Conservation (phyloP, 164 flowering plant species). For the Sextonia rubra region DNA sequence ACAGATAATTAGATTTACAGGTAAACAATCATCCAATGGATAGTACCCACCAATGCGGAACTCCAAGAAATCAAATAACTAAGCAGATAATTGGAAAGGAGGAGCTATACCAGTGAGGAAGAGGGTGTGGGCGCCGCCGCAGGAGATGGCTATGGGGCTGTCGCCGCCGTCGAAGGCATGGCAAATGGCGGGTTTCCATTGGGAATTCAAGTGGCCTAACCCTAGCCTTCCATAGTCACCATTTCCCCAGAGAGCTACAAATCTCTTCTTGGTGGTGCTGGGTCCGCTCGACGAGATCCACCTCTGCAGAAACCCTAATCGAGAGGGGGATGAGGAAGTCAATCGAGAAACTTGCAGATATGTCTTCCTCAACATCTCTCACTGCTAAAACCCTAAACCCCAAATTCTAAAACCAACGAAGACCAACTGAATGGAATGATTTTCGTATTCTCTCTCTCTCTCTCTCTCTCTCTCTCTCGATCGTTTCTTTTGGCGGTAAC, state of each 20-base stretch:
- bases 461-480: slow-evolving; percentile 1
- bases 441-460: background rate
- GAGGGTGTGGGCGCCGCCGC: slow-evolving; percentile 96
- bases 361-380: slow-evolving; percentile 1
- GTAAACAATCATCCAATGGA: no score
- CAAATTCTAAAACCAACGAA: background rate
- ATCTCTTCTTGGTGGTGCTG: slow-evolving; percentile 10
- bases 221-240: slow-evolving; percentile 92
- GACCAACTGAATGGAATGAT: no score
- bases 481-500: background rate
- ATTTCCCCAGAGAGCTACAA: slow-evolving; percentile 91
- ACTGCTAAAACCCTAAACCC: background rate
- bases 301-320: background rate
- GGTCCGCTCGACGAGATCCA: slow-evolving; percentile 2
- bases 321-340: background rate
- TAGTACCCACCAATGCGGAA: no score
- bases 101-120: slow-evolving; percentile 66
- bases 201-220: slow-evolving; percentile 56
- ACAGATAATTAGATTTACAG: no score
- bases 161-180: slow-evolving; percentile 36
- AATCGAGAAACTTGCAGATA: background rate
- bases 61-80: no score
- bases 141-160: slow-evolving; percentile 48
- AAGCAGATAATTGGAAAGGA: no score
- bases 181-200: slow-evolving; percentile 58